Evolutionary conservation across 371 early-diverging fungal species (phyloP).

Genomic region (Phascolomyces articulosus): DNA sequence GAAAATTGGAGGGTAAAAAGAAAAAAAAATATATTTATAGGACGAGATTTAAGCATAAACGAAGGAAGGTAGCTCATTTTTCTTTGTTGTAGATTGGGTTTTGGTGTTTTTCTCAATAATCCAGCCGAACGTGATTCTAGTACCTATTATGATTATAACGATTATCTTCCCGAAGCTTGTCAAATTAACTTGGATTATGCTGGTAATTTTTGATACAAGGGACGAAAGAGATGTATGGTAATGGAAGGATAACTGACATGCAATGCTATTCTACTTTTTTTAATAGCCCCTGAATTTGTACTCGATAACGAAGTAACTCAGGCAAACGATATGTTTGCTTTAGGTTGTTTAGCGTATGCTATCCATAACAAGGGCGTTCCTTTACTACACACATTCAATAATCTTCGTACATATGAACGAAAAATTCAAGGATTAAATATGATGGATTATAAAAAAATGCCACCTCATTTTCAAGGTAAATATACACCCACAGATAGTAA

Average conservation of each 20-base stretch:
- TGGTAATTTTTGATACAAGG: conserved; percentile 28
- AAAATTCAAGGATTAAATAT: conserved; percentile 54
- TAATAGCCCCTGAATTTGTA: conserved; percentile 77
- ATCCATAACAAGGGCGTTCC: conserved; percentile 75
- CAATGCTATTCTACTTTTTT: too few relatives aligned
- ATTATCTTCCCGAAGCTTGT: conserved; percentile 66
- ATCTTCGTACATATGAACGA: conserved; percentile 68
- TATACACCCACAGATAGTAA: conserved; percentile 6
- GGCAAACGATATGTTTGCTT: conserved; percentile 80
- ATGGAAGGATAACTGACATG: too few relatives aligned
- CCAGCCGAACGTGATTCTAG: conserved; percentile 29
- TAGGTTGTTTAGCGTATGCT: conserved; percentile 82
- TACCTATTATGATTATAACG: conserved; percentile 57
- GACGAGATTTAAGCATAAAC: too few relatives aligned
- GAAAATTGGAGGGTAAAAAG: conserved; percentile 81
- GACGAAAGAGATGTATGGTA: too few relatives aligned
- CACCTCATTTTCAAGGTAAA: conserved; percentile 57
- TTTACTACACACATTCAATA: conserved; percentile 66
- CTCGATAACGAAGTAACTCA: conserved; percentile 57
- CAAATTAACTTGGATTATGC: conserved; percentile 76
- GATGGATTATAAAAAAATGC: conserved; percentile 50
- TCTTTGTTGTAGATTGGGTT: conserved; percentile 59
- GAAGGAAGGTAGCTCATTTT: too few relatives aligned
- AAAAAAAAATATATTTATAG: too few relatives aligned
- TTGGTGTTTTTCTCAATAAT: conserved; percentile 64